Evolutionary conservation across 73 alveolate species (phyloP).

Genomic region (Tetrahymena thermophila): DNA sequence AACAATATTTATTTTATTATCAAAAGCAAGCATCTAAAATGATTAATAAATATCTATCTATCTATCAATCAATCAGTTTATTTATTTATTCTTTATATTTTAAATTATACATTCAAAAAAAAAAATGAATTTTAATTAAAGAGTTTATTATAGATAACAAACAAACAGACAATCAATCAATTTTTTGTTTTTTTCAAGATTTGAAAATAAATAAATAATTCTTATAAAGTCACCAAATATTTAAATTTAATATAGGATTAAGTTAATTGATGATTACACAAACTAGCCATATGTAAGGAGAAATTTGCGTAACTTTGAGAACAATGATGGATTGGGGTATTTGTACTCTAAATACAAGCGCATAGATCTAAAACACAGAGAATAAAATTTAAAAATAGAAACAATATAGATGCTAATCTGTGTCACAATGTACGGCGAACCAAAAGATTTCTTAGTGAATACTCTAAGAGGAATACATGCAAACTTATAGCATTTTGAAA

Average conservation of each 20-base stretch:
- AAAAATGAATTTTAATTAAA: no score
- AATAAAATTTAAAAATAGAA: background rate
- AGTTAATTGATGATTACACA: background rate
- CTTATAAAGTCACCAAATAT: no score
- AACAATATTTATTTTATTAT: background rate
- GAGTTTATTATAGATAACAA: no score
- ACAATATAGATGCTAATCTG: background rate
- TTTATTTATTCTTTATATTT: background rate
- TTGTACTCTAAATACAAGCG: background rate
- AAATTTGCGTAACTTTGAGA: background rate
- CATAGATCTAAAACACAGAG: background rate
- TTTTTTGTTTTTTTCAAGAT: no score
- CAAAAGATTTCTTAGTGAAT: background rate
- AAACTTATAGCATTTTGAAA: background rate
- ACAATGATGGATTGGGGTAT: background rate
- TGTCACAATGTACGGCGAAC: background rate
- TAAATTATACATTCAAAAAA: no score
- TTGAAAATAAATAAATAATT: no score
- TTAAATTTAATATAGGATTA: background rate
- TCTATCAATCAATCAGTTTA: background rate
- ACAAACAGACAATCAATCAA: no score
- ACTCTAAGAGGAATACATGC: background rate
- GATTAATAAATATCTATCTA: no score
- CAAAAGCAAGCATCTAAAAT: no score
- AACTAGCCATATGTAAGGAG: background rate